Conservation (phyloP, 2,329 filamentous ascomycete genomes). For the Dactylellina haptotyla region DNA sequence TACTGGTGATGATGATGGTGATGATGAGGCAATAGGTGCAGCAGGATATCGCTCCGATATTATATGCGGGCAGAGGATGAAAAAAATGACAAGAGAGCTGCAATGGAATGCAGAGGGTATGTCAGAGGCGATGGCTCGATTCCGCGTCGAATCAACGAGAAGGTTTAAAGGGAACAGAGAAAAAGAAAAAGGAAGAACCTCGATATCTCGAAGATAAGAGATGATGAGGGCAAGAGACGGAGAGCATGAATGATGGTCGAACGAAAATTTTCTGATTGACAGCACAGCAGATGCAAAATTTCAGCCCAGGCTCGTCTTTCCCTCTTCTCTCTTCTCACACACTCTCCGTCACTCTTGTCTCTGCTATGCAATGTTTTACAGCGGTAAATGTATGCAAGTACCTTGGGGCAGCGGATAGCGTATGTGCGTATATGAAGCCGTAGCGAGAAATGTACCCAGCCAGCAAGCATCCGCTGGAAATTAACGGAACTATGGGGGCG, state of each 20-base stretch:
- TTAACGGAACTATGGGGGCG: constrained; percentile 47
- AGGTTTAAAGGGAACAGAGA: neutral
- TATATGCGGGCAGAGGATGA: neutral
- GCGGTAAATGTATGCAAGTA: constrained; percentile 48
- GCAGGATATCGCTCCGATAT: neutral
- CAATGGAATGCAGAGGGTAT: neutral
- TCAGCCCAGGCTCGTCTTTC: constrained; percentile 49
- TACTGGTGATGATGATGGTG: neutral
- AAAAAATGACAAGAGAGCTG: neutral
- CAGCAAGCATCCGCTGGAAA: constrained; percentile 49
- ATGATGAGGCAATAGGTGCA: constrained; percentile 39
- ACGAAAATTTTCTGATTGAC: constrained; percentile 49
- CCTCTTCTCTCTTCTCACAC: neutral
- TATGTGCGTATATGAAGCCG: constrained; percentile 47
- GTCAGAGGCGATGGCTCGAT: constrained; percentile 10
- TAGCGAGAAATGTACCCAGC: constrained; percentile 49
- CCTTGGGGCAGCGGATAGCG: constrained; percentile 37
- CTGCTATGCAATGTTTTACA: constrained; percentile 45
- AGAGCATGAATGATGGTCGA: constrained; percentile 10
- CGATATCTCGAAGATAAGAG: constrained; percentile 23
- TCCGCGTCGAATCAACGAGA: constrained; percentile 11
- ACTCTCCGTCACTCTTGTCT: constrained; percentile 18
- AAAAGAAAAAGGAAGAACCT: neutral
- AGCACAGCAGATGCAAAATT: constrained; percentile 52
- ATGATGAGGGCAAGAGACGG: constrained; percentile 18